Conservation (phyloP, 116 monocot genomes). For the Trichopus zeylanicus region DNA sequence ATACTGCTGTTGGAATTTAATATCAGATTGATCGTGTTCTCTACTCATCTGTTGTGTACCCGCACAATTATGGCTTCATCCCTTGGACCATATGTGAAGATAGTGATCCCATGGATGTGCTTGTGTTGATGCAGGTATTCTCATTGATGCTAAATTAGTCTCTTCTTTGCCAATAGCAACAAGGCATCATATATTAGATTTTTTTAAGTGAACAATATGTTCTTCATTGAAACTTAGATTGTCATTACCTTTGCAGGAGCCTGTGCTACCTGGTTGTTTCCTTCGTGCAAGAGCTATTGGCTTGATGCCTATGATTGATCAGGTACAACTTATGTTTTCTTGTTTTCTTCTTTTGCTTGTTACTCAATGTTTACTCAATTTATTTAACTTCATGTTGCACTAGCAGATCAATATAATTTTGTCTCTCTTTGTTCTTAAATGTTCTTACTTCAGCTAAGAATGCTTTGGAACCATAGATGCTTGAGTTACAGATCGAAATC, state of each 20-base stretch:
- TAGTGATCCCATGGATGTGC: conserved; percentile 76
- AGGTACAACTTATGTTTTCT: conserved; percentile 20
- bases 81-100: conserved; percentile 80
- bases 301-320: conserved; percentile 94
- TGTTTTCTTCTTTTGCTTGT: not conserved
- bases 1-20: not conserved
- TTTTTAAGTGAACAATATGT: not conserved
- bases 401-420: too few relatives aligned
- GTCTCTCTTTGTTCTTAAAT: too few relatives aligned
- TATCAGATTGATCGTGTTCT: conserved; percentile 73
- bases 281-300: conserved; percentile 87
- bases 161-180: too few relatives aligned
- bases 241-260: conserved; percentile 40
- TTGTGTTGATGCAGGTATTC: conserved; percentile 78
- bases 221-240: not conserved
- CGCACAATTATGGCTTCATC: conserved; percentile 89
- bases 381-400: too few relatives aligned
- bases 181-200: not conserved
- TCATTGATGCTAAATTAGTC: not conserved
- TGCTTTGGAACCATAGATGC: too few relatives aligned
- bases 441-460: too few relatives aligned
- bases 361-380: too few relatives aligned
- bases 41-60: conserved; percentile 86
- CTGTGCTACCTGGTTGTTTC: conserved; percentile 70
- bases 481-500: not conserved